A percentile compares a stretch with the other conserved stretches of the same genome.
These are phyloP conservation scores for Ceratocystis albifundus DNA, from an alignment of 2,329 filamentous ascomycete species.

Conservation along the genomic window DNA sequence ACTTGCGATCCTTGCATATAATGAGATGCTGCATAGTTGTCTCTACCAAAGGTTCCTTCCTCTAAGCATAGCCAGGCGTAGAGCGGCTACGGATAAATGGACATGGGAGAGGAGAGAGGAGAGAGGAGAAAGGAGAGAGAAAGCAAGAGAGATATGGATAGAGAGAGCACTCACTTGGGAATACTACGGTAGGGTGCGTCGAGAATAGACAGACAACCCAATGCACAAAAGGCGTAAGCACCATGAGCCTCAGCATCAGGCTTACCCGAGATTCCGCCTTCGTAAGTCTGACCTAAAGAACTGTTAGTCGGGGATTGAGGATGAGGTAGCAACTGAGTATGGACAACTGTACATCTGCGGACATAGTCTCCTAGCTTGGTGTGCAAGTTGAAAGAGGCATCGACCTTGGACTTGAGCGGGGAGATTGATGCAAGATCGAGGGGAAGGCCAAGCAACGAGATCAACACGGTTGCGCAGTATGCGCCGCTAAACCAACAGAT, in stretches of 20 bases:
- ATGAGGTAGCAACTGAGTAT: neutral
- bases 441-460: constrained; percentile 74
- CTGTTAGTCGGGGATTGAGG: neutral
- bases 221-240: constrained; percentile 87
- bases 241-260: constrained; percentile 89
- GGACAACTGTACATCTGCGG: constrained; percentile 52
- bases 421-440: constrained; percentile 46
- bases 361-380: constrained; percentile 61
- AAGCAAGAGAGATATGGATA: constrained; percentile 12
- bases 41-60: neutral
- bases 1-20: neutral
- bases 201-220: constrained; percentile 79
- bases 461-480: constrained; percentile 78
- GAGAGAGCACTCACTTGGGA: constrained; percentile 45
- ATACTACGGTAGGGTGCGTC: constrained; percentile 66
- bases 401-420: constrained; percentile 18
- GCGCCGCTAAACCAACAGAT: constrained; percentile 47
- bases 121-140: constrained; percentile 18
- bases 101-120: constrained; percentile 15
- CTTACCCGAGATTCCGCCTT: constrained; percentile 80
- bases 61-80: neutral
- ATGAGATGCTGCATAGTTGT: neutral
- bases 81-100: neutral
- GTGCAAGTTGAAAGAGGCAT: constrained; percentile 18
- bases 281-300: constrained; percentile 68